Percentiles rank a stretch among this genome's conserved stretches.
Evolutionary conservation across 495 filamentous ascomycete species (phyloP).

Genomic region (Sporormia fimetaria): DNA sequence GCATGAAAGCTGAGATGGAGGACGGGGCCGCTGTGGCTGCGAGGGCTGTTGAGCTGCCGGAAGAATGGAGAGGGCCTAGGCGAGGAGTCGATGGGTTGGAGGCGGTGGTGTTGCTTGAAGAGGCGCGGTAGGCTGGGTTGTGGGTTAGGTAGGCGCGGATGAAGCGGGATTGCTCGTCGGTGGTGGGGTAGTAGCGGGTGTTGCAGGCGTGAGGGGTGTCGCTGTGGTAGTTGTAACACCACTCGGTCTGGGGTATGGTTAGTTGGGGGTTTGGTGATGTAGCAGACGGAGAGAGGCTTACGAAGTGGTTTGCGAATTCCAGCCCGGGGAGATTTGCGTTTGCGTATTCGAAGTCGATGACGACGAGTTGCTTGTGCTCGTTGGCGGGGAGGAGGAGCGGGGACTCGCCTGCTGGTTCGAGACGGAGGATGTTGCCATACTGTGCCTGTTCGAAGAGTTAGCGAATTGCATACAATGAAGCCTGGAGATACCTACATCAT

Average conservation of each 20-base stretch:
- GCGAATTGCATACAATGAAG: not conserved
- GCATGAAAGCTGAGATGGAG: conserved; percentile 50
- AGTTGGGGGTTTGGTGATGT: conserved; percentile 2
- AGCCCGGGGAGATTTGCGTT: conserved; percentile 76
- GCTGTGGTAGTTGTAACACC: conserved; percentile 93
- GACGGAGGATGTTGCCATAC: conserved; percentile 94
- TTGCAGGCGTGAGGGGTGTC: conserved; percentile 53
- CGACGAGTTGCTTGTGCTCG: conserved; percentile 85
- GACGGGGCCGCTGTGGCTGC: conserved; percentile 21
- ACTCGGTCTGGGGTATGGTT: conserved; percentile 51
- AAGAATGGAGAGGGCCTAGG: conserved; percentile 13
- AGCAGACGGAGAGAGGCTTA: conserved; percentile 31
- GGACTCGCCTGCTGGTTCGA: conserved; percentile 71
- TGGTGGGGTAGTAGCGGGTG: conserved; percentile 58
- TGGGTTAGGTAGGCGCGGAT: conserved; percentile 80
- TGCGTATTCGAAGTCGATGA: conserved; percentile 98
- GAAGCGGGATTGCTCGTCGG: conserved; percentile 73
- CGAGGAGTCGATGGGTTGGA: conserved; percentile 43
- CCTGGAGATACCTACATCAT: conserved; percentile 57
- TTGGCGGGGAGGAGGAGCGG: conserved; percentile 81
- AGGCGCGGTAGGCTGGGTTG: conserved; percentile 32
- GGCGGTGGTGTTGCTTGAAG: conserved; percentile 22
- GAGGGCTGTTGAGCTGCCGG: conserved; percentile 23
- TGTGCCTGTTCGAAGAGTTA: conserved; percentile 37
- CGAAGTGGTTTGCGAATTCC: conserved; percentile 97